Evolutionary conservation across 805 yeast species (phyloP).

Genomic region (Wickerhamomyces pijperi): DNA sequence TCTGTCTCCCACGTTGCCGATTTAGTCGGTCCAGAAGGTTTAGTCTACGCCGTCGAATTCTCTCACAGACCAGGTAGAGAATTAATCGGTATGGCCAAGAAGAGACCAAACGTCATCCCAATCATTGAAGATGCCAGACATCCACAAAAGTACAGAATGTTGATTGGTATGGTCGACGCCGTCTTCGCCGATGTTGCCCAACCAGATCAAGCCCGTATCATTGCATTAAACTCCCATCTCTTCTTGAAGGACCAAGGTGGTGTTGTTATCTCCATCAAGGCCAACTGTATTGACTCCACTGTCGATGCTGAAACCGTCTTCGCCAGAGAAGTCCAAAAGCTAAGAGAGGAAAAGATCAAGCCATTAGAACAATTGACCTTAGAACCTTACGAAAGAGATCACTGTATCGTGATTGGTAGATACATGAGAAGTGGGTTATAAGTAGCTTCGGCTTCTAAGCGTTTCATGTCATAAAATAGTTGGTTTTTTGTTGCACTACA

Average conservation of each 20-base stretch:
- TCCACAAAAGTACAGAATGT: conserved; percentile 99
- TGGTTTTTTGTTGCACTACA: conserved; percentile 5
- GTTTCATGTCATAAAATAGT: neutral
- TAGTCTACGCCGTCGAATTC: conserved; percentile 97
- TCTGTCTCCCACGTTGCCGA: conserved; percentile 98
- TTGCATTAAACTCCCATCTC: conserved; percentile 95
- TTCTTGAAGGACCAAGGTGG: conserved; percentile 98
- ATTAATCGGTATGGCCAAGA: conserved; percentile 98
- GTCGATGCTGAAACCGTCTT: conserved; percentile 99
- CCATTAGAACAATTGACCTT: conserved; percentile 97
- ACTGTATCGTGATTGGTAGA: conserved; percentile 96
- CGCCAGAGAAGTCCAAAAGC: conserved; percentile 98
- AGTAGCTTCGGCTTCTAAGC: conserved; percentile 3
- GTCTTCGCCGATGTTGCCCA: conserved; percentile 99
- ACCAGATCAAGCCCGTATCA: conserved; percentile 99
- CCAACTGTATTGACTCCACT: conserved; percentile 99
- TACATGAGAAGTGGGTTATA: conserved; percentile 80
- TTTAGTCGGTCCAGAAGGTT: conserved; percentile 98
- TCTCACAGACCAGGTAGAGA: conserved; percentile 99
- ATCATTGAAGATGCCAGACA: conserved; percentile 99
- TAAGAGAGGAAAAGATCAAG: conserved; percentile 97
- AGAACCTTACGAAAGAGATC: conserved; percentile 99
- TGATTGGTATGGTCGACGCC: conserved; percentile 96
- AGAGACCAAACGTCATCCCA: conserved; percentile 98
- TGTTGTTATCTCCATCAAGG: conserved; percentile 97